These are phyloP conservation scores for Zangia roseola DNA, from an alignment of 768 basidiomycete genomes.

Conservation along the genomic window DNA sequence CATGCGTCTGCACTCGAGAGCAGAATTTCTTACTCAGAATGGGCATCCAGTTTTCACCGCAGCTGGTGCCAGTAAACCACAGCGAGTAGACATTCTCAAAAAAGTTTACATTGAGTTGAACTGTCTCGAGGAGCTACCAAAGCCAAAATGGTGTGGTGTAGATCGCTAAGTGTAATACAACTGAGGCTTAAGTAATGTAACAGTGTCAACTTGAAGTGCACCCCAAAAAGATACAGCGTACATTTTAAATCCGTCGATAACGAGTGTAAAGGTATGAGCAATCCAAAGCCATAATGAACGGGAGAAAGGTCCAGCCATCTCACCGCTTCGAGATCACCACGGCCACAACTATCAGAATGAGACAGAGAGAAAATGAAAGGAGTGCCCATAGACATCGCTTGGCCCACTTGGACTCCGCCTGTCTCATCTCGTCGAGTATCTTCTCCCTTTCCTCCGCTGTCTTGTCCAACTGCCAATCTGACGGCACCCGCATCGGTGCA, in stretches of 20 bases:
- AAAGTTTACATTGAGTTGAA: too few species aligned
- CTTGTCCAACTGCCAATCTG: slow-evolving; percentile 57
- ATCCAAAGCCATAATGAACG: background rate
- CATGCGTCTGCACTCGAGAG: too few species aligned
- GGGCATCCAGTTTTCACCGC: too few species aligned
- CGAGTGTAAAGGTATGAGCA: background rate
- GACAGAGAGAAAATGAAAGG: slow-evolving; percentile 40
- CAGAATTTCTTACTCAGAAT: too few species aligned
- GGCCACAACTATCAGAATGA: slow-evolving; percentile 29
- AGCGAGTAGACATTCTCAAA: too few species aligned
- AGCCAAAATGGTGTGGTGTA: too few species aligned
- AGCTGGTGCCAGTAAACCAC: too few species aligned
- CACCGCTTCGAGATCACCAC: slow-evolving; percentile 24
- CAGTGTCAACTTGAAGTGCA: background rate
- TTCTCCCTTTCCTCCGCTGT: slow-evolving; percentile 48
- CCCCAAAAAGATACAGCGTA: slow-evolving; percentile 4
- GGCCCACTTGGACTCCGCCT: slow-evolving; percentile 55
- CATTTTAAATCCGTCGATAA: slow-evolving; percentile 8
- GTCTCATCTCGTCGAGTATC: slow-evolving; percentile 47
- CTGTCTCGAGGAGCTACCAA: too few species aligned
- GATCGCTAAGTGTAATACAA: too few species aligned
- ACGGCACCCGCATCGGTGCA: slow-evolving; percentile 47
- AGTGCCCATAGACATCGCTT: slow-evolving; percentile 55
- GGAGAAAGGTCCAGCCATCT: slow-evolving; percentile 10
- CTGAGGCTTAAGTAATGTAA: slow-evolving; percentile 3